Evolutionary conservation across 2,329 filamentous ascomycete genomes (phyloP).

Genomic region (Aphanocladium album): DNA sequence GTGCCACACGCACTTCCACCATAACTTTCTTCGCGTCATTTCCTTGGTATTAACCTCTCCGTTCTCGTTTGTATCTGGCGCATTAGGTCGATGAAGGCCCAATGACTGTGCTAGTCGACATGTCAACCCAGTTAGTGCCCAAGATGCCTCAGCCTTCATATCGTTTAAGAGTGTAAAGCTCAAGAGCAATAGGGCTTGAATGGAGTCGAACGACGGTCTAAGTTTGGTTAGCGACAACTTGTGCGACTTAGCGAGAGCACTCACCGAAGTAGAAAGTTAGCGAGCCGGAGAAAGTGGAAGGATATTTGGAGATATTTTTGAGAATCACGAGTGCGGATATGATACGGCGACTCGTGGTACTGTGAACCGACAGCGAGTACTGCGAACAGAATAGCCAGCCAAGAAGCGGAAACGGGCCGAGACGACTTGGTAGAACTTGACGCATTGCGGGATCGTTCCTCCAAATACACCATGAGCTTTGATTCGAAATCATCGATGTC

Average conservation of each 20-base stretch:
- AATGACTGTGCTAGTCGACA: slow-evolving; percentile 62
- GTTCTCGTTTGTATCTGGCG: slow-evolving; percentile 41
- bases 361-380: slow-evolving; percentile 62
- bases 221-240: no score
- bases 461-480: slow-evolving; percentile 59
- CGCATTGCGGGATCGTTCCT: slow-evolving; percentile 55
- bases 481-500: slow-evolving; percentile 62
- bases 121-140: slow-evolving; percentile 59
- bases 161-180: slow-evolving; percentile 62
- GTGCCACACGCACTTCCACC: slow-evolving; percentile 65
- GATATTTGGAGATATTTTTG: slow-evolving; percentile 60
- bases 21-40: slow-evolving; percentile 49
- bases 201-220: slow-evolving; percentile 60
- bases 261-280: slow-evolving; percentile 58
- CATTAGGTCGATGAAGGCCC: slow-evolving; percentile 50
- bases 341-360: slow-evolving; percentile 60
- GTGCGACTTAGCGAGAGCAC: slow-evolving; percentile 4
- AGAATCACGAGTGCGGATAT: slow-evolving; percentile 53
- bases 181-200: slow-evolving; percentile 58
- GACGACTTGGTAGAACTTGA: slow-evolving; percentile 40
- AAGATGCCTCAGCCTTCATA: slow-evolving; percentile 65
- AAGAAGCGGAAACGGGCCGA: slow-evolving; percentile 56
- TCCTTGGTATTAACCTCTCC: slow-evolving; percentile 46
- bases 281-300: slow-evolving; percentile 59
- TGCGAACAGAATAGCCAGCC: slow-evolving; percentile 61